Base-by-base conservation (phyloP, 116 monocot genomes). In the Dioscorea cayenensis region DNA sequence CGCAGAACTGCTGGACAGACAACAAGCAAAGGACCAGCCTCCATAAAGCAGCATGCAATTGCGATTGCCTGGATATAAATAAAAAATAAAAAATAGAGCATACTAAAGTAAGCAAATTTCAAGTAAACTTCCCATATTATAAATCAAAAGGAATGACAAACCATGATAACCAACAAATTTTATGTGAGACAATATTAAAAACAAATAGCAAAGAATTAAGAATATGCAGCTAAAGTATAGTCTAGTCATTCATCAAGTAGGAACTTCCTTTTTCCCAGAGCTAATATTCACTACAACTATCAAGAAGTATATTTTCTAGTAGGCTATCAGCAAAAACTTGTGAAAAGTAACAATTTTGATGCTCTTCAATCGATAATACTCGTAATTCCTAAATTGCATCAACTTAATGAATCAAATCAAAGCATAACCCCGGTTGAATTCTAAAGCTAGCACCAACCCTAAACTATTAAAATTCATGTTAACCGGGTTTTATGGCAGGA, bases 1-100 rank as follows among this genome's bases (percentile, higher is more conserved):
- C 94, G 83, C 80, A 99, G 76, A 74, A 94, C 80, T 77, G 99
- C 91, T 61, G 94, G 99, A 78, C 99, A 99, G 14, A 99, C 83
- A 66, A 99, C 78, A 72, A 97, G 78, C 73, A 91, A 75, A 60
- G 94, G 79, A 36, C 91, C 99, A 66, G 89, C 80, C 66, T 83
- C 75, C 60, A 80, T 77, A 74, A 89, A 99, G 75, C 99, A 94
- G 66, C 82, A 81, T 50, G 94, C 90, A 75, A 94, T 85, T 52
- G 89, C 87, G 65, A 99, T 94, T 72, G 99, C 99, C 97, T 97
- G 62, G 55, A 55, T 5, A 55, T 5, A 55, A 55, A 16, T 2
- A 62, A 62, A 9, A 22, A 1, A 62, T 25, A 21, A 10, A 27
- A 62, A 23, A 20, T 27, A 5, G 9, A 59, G 16, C 62, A 27